Conservation (phyloP, 2,329 filamentous ascomycete species). For the Ophiostoma pallidulum region DNA sequence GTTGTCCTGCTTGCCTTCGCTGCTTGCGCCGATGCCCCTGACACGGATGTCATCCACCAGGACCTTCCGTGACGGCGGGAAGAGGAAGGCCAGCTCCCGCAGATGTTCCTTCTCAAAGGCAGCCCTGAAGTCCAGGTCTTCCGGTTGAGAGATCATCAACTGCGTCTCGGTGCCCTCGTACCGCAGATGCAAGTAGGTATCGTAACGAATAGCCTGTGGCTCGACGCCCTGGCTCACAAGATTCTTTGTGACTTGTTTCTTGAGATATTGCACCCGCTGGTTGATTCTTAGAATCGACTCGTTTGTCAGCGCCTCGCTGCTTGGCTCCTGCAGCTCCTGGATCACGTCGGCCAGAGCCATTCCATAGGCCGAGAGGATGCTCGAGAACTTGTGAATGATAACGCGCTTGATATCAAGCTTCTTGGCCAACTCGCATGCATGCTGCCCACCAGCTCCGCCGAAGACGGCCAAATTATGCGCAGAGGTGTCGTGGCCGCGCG, state of each 20-base stretch:
- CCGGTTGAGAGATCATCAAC: slow-evolving; percentile 76
- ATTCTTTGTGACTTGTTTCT: no score
- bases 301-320: slow-evolving; percentile 48
- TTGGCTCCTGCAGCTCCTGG: slow-evolving; percentile 75
- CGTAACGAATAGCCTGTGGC: slow-evolving; percentile 64
- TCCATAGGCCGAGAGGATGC: slow-evolving; percentile 79
- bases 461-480: slow-evolving; percentile 86
- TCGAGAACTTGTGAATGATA: slow-evolving; percentile 76
- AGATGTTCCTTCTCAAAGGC: slow-evolving; percentile 80
- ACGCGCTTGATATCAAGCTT: slow-evolving; percentile 78
- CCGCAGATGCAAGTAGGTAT: slow-evolving; percentile 88
- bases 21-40: slow-evolving; percentile 58
- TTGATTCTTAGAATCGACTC: slow-evolving; percentile 40
- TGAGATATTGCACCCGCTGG: slow-evolving; percentile 29
- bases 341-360: slow-evolving; percentile 91
- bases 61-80: slow-evolving; percentile 65
- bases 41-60: slow-evolving; percentile 86
- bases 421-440: slow-evolving; percentile 78
- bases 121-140: slow-evolving; percentile 60
- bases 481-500: slow-evolving; percentile 84
- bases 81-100: slow-evolving; percentile 84
- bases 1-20: slow-evolving; percentile 63
- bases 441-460: slow-evolving; percentile 83
- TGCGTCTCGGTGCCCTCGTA: slow-evolving; percentile 86
- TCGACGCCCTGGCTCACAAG: no score